Percentiles rank a stretch among this genome's conserved stretches.
These are phyloP conservation scores for Hordeum vulgare DNA, from an alignment of 176 grass and related monocot species.

Conservation along the genomic window DNA sequence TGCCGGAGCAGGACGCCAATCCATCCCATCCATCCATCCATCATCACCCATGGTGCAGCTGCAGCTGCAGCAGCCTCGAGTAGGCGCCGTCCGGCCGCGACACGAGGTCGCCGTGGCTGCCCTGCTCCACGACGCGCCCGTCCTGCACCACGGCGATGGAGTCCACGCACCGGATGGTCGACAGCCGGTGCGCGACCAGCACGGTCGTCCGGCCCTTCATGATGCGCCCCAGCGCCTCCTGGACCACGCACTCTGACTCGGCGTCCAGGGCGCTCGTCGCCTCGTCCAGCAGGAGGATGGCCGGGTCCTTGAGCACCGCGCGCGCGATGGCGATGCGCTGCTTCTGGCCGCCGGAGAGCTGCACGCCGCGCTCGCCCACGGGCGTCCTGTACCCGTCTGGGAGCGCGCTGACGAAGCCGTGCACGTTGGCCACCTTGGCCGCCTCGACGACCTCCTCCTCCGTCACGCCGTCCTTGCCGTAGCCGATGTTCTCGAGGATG, in stretches of 20 bases:
- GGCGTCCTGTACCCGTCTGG: slow-evolving; percentile 73
- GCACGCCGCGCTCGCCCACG: slow-evolving; percentile 75
- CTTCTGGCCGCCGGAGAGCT: slow-evolving; percentile 79
- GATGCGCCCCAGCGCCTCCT: slow-evolving; percentile 84
- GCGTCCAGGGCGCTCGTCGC: slow-evolving; percentile 79
- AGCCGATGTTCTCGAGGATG: slow-evolving; percentile 89
- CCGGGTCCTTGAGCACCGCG: slow-evolving; percentile 79
- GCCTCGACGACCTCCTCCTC: slow-evolving; percentile 66
- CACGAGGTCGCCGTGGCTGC: slow-evolving; percentile 67
- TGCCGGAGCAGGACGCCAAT: neutral
- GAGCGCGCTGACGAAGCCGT: slow-evolving; percentile 72
- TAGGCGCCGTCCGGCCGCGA: slow-evolving; percentile 57
- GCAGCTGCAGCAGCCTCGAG: slow-evolving; percentile 64
- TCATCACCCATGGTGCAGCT: slow-evolving; percentile 54
- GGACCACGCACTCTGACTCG: slow-evolving; percentile 78
- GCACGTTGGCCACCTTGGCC: slow-evolving; percentile 67
- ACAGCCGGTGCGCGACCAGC: slow-evolving; percentile 73
- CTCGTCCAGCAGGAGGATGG: slow-evolving; percentile 75
- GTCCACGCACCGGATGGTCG: slow-evolving; percentile 61
- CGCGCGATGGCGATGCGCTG: slow-evolving; percentile 85
- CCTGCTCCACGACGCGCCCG: slow-evolving; percentile 61
- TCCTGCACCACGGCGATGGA: slow-evolving; percentile 68
- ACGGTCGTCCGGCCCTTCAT: slow-evolving; percentile 83
- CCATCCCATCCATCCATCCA: too few species aligned
- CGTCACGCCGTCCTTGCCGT: slow-evolving; percentile 60